Evolutionary conservation across 805 yeast species (phyloP), one percentile per base, ranked within the genome.

Genomic region (Metschnikowia noctiluminum): DNA sequence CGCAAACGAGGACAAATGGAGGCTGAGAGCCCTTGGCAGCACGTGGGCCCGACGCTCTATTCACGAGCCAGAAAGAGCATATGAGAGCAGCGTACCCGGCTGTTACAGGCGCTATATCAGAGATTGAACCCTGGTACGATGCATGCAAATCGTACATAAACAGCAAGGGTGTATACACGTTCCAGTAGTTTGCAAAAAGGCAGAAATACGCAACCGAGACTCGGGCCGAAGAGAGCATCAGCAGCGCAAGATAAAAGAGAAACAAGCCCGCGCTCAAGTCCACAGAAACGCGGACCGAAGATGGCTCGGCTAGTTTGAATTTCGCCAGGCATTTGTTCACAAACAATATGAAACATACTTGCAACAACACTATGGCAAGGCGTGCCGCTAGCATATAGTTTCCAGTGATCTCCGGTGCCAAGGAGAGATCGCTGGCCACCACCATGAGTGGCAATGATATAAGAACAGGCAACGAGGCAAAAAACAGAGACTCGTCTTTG

Each of bases 391-490:
- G 28, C 27, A 45, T 44, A 38, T 39, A 21, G 14, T 38, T 30
- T 3, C 46, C 28, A 55, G 32, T 43, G 10, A 32, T 21, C 14
- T 40, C 34, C 3, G 40, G 21, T 35, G 47, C 44, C 34, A 48
- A 45, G 7, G 66, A 54, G 16, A 69, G 41, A 21, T 54, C 51
- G 39, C 58, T 56, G 38, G 70, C 59, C 36, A 68, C 45, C 28
- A 68, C 57, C 41, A 65, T 48, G 37, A 66, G 55, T 10, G 72
- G 70, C 30, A 67, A 57, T 6, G 73, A 64, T 40, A 64, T 61
- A 28, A 70, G 54, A 27, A 66, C 63, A 1, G 74, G 74, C 31
- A 69, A 53, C 3, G 71, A 60, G n/a, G 62, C 38, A n/a, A 45
- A 9, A 43, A 46, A 44, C 40, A 36, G 56, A 16, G 46, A 31